Evolutionary conservation across 75 land plant genomes (phyloP).

Genomic region (Gnetum montanum): DNA sequence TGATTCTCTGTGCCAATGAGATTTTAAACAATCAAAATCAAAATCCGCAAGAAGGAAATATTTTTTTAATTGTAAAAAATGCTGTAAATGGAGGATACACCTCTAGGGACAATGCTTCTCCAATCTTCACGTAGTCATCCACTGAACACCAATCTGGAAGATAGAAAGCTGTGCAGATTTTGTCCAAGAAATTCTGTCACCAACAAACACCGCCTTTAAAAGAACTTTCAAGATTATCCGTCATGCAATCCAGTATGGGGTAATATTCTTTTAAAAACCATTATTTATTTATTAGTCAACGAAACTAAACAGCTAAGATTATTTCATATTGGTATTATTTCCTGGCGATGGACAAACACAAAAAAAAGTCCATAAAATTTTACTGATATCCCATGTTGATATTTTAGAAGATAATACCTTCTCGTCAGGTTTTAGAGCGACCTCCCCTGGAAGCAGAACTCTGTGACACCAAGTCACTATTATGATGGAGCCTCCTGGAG

Average conservation of each 20-base stretch:
- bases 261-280: not conserved
- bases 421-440: conserved; percentile 57
- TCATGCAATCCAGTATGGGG: not conserved
- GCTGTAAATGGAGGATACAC: conserved; percentile 14
- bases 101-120: conserved; percentile 54
- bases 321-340: not conserved
- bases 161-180: conserved; percentile 74
- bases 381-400: not conserved
- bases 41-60: not conserved
- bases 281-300: not conserved
- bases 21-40: not conserved
- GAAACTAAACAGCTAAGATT: not conserved
- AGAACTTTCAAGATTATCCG: not conserved
- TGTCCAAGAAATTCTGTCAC: conserved; percentile 47
- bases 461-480: conserved; percentile 99
- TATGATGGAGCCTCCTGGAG: conserved; percentile 85
- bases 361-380: not conserved
- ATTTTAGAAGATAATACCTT: conserved; percentile 12
- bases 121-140: conserved; percentile 74
- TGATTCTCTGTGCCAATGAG: conserved; percentile 60
- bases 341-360: not conserved
- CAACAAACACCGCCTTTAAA: not conserved
- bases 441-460: conserved; percentile 66
- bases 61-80: not conserved
- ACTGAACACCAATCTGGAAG: conserved; percentile 94